Evolutionary conservation across 805 yeast species (phyloP).

Genomic region (Candida ulmi): DNA sequence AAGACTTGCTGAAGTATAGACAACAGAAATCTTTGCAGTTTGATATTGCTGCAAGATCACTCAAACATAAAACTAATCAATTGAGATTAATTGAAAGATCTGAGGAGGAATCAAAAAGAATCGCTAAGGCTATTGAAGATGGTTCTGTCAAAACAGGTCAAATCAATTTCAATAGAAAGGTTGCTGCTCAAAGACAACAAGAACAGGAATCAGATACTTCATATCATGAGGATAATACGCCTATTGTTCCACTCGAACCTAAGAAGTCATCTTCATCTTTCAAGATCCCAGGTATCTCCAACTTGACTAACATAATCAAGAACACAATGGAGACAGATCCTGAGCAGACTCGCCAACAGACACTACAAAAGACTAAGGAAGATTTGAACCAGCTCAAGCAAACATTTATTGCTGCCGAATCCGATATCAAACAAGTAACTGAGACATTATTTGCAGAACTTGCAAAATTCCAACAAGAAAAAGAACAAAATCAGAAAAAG

Average conservation of each 20-base stretch:
- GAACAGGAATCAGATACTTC: constrained; percentile 1
- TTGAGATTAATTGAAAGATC: constrained; percentile 34
- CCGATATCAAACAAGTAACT: constrained; percentile 45
- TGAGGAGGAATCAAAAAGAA: constrained; percentile 39
- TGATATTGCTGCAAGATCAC: constrained; percentile 35
- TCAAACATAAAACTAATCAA: constrained; percentile 27
- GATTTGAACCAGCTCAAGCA: constrained; percentile 42
- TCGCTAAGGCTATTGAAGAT: constrained; percentile 26
- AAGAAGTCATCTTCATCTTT: constrained; percentile 31
- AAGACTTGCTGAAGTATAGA: constrained; percentile 49
- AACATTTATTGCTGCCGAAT: constrained; percentile 46
- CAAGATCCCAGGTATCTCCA: constrained; percentile 48
- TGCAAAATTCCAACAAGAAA: constrained; percentile 40
- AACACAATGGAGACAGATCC: constrained; percentile 67
- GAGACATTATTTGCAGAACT: constrained; percentile 37
- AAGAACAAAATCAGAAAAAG: constrained; percentile 44
- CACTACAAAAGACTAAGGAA: constrained; percentile 36
- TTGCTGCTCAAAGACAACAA: constrained; percentile 16
- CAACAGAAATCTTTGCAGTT: constrained; percentile 42
- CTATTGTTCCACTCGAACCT: constrained; percentile 17
- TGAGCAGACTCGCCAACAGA: constrained; percentile 52
- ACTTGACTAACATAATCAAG: constrained; percentile 45
- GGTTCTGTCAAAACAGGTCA: constrained; percentile 22
- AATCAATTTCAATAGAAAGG: constrained; percentile 23
- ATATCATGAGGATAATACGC: constrained; percentile 1